Evolutionary conservation across 2,329 filamentous ascomycete genomes (phyloP).

Genomic region (Ceratocystis colombiana): DNA sequence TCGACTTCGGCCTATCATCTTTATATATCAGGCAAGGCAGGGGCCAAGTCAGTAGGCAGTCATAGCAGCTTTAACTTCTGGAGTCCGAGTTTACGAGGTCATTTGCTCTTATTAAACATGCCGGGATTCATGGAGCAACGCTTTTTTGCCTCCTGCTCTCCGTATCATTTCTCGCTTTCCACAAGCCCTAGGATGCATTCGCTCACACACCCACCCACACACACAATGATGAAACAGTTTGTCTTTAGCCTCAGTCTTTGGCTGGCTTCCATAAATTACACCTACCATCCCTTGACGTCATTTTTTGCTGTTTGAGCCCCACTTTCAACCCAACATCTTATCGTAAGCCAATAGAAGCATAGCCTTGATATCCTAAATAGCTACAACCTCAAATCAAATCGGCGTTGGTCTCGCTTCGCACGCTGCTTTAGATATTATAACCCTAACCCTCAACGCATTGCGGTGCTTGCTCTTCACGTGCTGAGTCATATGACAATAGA

Average conservation of each 20-base stretch:
- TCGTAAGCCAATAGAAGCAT: background rate
- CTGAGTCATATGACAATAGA: background rate
- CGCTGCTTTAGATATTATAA: background rate
- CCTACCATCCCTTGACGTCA: background rate
- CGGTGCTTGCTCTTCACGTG: background rate
- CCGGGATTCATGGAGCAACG: background rate
- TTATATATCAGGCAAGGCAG: background rate
- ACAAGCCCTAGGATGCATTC: too few relatives aligned
- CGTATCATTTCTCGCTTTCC: too few relatives aligned
- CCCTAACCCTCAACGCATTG: background rate
- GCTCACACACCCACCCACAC: too few relatives aligned
- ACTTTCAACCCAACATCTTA: background rate
- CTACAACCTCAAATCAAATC: too few relatives aligned
- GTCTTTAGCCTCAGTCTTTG: too few relatives aligned
- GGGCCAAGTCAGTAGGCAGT: background rate
- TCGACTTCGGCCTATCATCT: background rate
- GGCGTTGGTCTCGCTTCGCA: too few relatives aligned
- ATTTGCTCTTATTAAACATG: too few relatives aligned
- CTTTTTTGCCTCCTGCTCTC: background rate
- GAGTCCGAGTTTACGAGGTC: constrained; percentile 4
- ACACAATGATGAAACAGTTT: too few relatives aligned
- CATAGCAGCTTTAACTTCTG: background rate
- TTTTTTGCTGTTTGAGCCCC: background rate
- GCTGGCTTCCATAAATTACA: background rate
- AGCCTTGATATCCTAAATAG: too few relatives aligned